A percentile compares a stretch with the other conserved stretches of the same genome.
Evolutionary conservation across 164 flowering plant genomes (phyloP).

Genomic region (Tetrastigma voinierianum): DNA sequence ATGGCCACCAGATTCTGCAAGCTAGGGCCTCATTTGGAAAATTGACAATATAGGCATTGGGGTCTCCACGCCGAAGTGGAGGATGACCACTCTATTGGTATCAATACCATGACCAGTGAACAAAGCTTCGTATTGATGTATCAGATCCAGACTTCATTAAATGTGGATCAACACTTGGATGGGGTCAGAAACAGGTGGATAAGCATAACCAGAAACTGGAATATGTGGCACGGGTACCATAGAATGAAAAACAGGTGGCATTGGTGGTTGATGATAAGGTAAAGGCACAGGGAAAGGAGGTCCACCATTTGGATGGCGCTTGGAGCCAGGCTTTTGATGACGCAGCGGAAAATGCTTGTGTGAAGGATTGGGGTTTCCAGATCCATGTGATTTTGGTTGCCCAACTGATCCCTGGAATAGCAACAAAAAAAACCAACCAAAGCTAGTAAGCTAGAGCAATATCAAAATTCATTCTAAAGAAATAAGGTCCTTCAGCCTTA

Average conservation of each 20-base stretch:
- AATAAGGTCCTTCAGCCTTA: neutral
- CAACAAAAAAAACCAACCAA: neutral
- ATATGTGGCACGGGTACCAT: slow-evolving; percentile 56
- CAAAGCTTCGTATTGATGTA: slow-evolving; percentile 45
- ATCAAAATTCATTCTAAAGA: neutral
- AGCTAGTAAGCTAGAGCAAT: neutral
- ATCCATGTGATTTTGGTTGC: slow-evolving; percentile 51
- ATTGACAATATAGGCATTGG: slow-evolving; percentile 38
- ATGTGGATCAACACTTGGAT: slow-evolving; percentile 45
- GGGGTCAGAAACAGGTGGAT: slow-evolving; percentile 50
- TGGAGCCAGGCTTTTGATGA: slow-evolving; percentile 57
- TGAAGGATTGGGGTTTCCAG: slow-evolving; percentile 35
- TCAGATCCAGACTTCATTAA: slow-evolving; percentile 45
- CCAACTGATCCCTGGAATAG: slow-evolving; percentile 47
- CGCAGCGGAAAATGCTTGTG: slow-evolving; percentile 45
- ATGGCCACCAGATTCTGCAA: slow-evolving; percentile 56
- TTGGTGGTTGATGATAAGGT: slow-evolving; percentile 51
- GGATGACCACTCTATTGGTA: slow-evolving; percentile 41
- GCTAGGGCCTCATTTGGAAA: slow-evolving; percentile 46
- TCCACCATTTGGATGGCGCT: slow-evolving; percentile 50
- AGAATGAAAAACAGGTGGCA: slow-evolving; percentile 47
- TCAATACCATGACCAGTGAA: slow-evolving; percentile 47
- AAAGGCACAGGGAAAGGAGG: slow-evolving; percentile 57
- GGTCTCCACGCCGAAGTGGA: slow-evolving; percentile 52
- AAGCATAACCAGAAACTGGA: slow-evolving; percentile 57